A percentile compares a stretch with the other conserved stretches of the same genome.
Evolutionary conservation across 2,329 filamentous ascomycete genomes (phyloP).

Genomic region (Botrytis byssoidea): DNA sequence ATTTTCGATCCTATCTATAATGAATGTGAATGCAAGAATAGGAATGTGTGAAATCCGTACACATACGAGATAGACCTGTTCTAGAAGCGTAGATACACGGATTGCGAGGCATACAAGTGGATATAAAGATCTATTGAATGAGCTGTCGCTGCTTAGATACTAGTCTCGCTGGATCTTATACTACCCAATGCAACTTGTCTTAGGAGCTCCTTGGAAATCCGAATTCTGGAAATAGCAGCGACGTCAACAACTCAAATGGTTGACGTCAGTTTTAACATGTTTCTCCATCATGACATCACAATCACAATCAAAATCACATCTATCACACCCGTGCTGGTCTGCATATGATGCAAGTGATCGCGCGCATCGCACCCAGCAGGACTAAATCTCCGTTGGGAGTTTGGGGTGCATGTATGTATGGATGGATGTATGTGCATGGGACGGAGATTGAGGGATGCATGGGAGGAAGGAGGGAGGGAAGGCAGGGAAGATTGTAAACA

Average conservation of each 20-base stretch:
- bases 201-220: background rate
- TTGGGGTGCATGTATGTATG: slow-evolving; percentile 2
- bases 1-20: background rate
- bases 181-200: background rate
- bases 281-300: slow-evolving; percentile 12
- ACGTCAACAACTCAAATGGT: background rate
- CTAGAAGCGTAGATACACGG: background rate
- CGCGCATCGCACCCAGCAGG: background rate
- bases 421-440: background rate
- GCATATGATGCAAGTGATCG: background rate
- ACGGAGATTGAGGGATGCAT: background rate
- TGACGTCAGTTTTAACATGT: slow-evolving; percentile 9
- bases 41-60: background rate
- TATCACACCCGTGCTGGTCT: background rate
- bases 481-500: background rate
- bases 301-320: background rate
- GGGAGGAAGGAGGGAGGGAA: background rate
- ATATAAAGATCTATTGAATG: background rate
- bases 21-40: background rate
- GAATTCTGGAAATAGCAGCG: background rate
- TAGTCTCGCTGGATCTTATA: background rate
- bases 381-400: background rate
- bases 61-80: background rate
- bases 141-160: background rate
- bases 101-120: background rate